Base-by-base conservation (phyloP, 2,329 filamentous ascomycete species). In the Aspergillus sp. region DNA sequence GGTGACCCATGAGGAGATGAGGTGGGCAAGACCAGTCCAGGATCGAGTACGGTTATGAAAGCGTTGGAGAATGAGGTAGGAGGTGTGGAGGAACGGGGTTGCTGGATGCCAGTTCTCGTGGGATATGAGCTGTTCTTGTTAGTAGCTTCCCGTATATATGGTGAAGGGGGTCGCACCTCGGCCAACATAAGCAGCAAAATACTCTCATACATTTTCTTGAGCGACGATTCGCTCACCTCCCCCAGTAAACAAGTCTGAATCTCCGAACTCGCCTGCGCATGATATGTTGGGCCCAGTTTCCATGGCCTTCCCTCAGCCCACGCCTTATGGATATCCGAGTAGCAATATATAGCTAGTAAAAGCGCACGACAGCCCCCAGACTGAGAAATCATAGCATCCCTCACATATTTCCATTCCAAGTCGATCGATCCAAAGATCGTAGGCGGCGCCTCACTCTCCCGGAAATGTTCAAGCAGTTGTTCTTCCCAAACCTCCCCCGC, bases 171-270 rank as follows among this genome's bases (percentile, higher is more conserved):
- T 59, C 63, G 35, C 62, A 73, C 71, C 66, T 74, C 71, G n/a
- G 71, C 68, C 52, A 74, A 43, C 70, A 74, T 74, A 19, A 74
- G 62, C 35, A 74, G 63, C 40, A 74, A 68, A 9, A 73, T 64
- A 9, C 70, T 57, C 5, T 66, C 62, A 56, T 72, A 70, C 1
- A 70, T 43, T 41, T 63, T 65, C 55, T 66, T 62, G 52, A 73
- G 52, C 2, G 54, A 64, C 8, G 61, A 35, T 19, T 70, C 66
- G 21, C 54, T 40, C 41, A 73, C 62, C 12, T 71, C 66, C 4
- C 65, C 68, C 8, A 66, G 58, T 3, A 73, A 52, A 55, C 58
- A 68, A 5, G 64, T 56, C 37, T 73, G 68, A 2, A 73, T 66
- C 51, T 70, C 68, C 9, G 66, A 66, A 43, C 69, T 72, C 6